These are phyloP conservation scores for Jaltomata sinuosa DNA, from an alignment of 257 asterid species.

Conservation along the genomic window DNA sequence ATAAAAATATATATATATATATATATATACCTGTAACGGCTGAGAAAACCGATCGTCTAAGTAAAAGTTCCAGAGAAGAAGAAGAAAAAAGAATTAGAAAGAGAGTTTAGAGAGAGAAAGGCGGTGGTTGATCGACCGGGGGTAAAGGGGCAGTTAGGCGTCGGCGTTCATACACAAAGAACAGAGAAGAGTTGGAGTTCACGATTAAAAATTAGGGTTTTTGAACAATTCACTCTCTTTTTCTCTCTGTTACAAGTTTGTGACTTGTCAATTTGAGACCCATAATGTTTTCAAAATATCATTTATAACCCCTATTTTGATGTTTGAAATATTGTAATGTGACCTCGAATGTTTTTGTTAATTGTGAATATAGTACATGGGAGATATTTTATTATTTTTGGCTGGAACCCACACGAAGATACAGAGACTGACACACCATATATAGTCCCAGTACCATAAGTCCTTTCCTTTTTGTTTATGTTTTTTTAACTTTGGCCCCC, in stretches of 20 bases:
- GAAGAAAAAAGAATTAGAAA: neutral
- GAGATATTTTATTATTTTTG: neutral
- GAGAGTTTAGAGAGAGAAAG: neutral
- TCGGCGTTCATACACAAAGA: neutral
- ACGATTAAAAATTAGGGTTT: slow-evolving; percentile 2
- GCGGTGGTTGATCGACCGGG: neutral
- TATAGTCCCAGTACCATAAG: neutral
- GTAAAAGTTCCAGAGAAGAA: neutral
- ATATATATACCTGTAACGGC: neutral
- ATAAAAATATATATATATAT: neutral
- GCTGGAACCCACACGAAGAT: neutral
- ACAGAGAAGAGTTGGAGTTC: neutral
- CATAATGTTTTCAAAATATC: neutral
- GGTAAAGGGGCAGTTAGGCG: neutral
- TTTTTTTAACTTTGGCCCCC: neutral
- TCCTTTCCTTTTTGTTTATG: neutral
- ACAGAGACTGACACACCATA: neutral
- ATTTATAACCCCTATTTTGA: neutral
- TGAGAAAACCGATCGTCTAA: neutral
- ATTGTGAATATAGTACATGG: neutral
- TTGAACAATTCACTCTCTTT: neutral
- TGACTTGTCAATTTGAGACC: neutral
- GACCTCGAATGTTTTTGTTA: neutral
- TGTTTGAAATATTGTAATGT: neutral
- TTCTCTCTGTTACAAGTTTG: neutral